Evolutionary conservation across 208 protist genomes (phyloP), one percentile per base, ranked within the genome.

Genomic region (Porcisia hertigi): DNA sequence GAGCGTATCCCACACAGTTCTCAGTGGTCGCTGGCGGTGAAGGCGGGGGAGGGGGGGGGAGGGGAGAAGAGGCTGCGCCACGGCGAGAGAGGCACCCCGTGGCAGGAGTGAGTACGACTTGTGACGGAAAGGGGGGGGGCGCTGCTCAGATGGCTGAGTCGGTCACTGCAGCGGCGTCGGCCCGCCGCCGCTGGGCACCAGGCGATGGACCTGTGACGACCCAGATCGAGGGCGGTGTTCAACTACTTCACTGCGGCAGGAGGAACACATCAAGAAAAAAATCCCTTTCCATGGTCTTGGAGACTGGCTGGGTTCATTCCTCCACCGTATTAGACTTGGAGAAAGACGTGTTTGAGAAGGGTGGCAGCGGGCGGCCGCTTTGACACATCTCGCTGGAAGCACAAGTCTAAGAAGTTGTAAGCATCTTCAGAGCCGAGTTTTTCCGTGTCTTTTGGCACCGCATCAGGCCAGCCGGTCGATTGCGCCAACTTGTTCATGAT

Each of bases 401-500:
- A 98, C 76, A 89, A 69, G 59, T 96, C 86, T 69, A 98, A 84
- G 76, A 98, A 98, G 75, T 95, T 83, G 76, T 89, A 93, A 45
- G 87, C 88, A 12, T 96, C 90, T 73, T 88, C 58, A 14, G 90
- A 95, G 49, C 92, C 94, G n/a, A 97, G 90, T 55, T 70, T 73
- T 20, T 86, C 81, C 36, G 86, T 66, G 67, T 96, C 91, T 69
- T 90, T 89, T 25, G 94, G 94, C 52, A 98, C 86, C 18, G 90
- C 92, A 73, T 98, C 94, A 4, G 94, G 94, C 94, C 94, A 98
- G 8, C 89, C 92, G 7, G 85, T 93, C 23, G 94, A 98, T 69
- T 88, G 84, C 9, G 92, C 94, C 30, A 98, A 86, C 80, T 94
- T 95, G 80, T 95, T 94, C 89, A 98, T 96, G 69, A 96, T 95